phyloP scores from a whole-genome alignment of 331 rosid species.

The Spiraea crenata region DNA sequence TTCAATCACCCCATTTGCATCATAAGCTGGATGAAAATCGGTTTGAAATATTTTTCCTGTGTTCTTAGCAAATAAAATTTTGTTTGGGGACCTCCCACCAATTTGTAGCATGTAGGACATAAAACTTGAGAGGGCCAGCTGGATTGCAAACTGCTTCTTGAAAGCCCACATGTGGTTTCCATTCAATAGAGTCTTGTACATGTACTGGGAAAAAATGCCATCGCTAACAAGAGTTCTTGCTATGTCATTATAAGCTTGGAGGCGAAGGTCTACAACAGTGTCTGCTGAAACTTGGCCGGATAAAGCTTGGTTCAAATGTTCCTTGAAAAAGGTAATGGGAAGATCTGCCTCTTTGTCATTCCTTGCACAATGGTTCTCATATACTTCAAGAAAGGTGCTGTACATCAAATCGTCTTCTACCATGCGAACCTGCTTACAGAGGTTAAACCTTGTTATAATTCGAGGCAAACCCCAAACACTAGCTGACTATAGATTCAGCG shows the following conservation, averaged over 20 bases:
- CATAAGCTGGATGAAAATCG: conserved; percentile 98
- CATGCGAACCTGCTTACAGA: conserved; percentile 82
- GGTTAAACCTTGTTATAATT: background rate
- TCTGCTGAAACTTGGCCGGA: conserved; percentile 89
- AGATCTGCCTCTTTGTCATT: conserved; percentile 94
- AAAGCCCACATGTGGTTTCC: conserved; percentile 98
- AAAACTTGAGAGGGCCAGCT: conserved; percentile 91
- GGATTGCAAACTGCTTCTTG: conserved; percentile 87
- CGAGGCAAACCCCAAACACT: background rate
- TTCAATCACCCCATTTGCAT: conserved; percentile 87
- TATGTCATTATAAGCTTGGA: conserved; percentile 81
- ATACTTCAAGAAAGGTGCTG: conserved; percentile 99
- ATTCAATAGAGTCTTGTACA: conserved; percentile 89
- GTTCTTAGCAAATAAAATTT: conserved; percentile 93
- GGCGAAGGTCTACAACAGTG: conserved; percentile 88
- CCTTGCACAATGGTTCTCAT: conserved; percentile 97
- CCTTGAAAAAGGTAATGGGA: conserved; percentile 94
- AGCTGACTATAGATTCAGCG: background rate
- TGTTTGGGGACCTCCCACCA: conserved; percentile 99
- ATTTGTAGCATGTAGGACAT: conserved; percentile 94
- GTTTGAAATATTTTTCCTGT: conserved; percentile 94
- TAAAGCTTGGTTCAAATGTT: conserved; percentile 92
- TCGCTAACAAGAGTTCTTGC: conserved; percentile 68
- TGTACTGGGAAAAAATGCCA: conserved; percentile 90
- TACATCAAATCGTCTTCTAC: conserved; percentile 99